Percentiles rank a stretch among this genome's conserved stretches.
Evolutionary conservation across 1,284 basidiomycete species (phyloP).

Genomic region (Chalciporus sp.): DNA sequence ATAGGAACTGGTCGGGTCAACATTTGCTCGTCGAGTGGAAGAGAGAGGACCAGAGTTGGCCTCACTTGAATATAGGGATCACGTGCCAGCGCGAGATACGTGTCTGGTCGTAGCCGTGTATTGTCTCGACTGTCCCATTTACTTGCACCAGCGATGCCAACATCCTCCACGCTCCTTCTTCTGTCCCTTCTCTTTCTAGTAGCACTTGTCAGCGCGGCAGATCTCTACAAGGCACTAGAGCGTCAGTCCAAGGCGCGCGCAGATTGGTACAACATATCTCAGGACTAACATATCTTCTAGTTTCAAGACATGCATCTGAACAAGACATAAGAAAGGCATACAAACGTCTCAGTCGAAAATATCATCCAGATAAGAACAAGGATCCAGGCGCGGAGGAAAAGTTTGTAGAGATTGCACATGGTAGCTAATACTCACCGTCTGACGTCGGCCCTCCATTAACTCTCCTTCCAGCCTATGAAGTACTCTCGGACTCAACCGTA

Average conservation of each 20-base stretch:
- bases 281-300: constrained; percentile 44
- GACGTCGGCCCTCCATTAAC: constrained; percentile 9
- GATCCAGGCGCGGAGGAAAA: constrained; percentile 79
- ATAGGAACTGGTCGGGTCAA: constrained; percentile 13
- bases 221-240: constrained; percentile 77
- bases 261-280: constrained; percentile 26
- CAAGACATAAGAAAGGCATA: constrained; percentile 91
- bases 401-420: constrained; percentile 89
- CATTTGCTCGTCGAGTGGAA: constrained; percentile 14
- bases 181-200: constrained; percentile 47
- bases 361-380: constrained; percentile 94
- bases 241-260: constrained; percentile 53
- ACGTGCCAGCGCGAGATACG: constrained; percentile 35
- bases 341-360: constrained; percentile 86
- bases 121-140: not conserved
- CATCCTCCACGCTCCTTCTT: constrained; percentile 37
- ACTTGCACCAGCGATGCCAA: constrained; percentile 21
- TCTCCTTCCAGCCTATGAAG: constrained; percentile 77
- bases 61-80: constrained; percentile 8
- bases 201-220: constrained; percentile 57
- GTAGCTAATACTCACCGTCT: constrained; percentile 44
- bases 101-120: constrained; percentile 24
- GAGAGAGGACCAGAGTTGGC: not conserved
- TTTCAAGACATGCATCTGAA: constrained; percentile 79
- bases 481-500: constrained; percentile 81